phyloP scores from a whole-genome alignment of 805 yeast species.

The Maudiozyma turicensis region DNA sequence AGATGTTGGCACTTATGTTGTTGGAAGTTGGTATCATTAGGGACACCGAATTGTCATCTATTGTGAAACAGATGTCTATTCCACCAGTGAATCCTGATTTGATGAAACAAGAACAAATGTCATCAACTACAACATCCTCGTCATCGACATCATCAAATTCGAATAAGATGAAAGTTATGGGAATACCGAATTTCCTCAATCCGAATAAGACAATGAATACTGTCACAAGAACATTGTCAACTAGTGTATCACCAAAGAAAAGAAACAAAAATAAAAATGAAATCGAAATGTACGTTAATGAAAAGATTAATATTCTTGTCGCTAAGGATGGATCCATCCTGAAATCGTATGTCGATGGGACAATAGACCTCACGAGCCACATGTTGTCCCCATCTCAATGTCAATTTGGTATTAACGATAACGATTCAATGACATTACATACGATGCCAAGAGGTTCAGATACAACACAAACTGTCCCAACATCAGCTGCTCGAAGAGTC shows the following conservation, averaged over 20 bases:
- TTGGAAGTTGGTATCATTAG: constrained; percentile 21
- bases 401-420: constrained; percentile 67
- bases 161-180: not conserved
- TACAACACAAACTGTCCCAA: constrained; percentile 20
- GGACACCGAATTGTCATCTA: constrained; percentile 21
- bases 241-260: not conserved
- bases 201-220: not conserved
- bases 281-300: constrained; percentile 65
- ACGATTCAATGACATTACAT: constrained; percentile 27
- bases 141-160: not conserved
- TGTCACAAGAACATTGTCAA: not conserved
- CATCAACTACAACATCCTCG: not conserved
- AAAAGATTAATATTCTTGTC: constrained; percentile 61
- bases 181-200: not conserved
- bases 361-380: constrained; percentile 58
- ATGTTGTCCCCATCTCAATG: constrained; percentile 79
- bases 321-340: constrained; percentile 54
- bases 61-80: constrained; percentile 17
- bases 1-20: constrained; percentile 63
- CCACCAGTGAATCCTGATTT: constrained; percentile 11
- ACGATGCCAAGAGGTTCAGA: constrained; percentile 1
- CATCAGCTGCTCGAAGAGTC: constrained; percentile 34
- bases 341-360: constrained; percentile 68
- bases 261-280: constrained; percentile 49
- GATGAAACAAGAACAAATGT: not conserved